Base-by-base conservation (phyloP, 306 rosid species). In the Sicyos edulis region DNA sequence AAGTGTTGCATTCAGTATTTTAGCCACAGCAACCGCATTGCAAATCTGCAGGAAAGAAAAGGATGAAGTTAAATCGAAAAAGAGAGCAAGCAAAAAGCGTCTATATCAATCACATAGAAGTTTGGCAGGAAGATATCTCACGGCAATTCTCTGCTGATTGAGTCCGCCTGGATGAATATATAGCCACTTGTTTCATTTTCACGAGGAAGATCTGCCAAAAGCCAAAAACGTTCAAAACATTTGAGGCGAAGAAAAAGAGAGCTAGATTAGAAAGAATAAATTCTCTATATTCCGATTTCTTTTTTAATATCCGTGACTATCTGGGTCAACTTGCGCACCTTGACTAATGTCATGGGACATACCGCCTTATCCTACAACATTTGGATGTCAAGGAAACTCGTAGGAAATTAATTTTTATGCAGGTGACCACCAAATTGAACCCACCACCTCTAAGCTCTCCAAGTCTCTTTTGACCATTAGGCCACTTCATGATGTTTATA, bases 21-120 rank as follows among this genome's bases (percentile, higher is more conserved):
- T 95, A 73, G 97, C 97, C 78, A 93, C 99, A 59, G 97, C 99
- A 81, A 95, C 97, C 8, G 97, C 97, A 85, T 95, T 95, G 87
- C 99, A 95, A 78, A 95, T 95, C 99, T 95, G 97, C 85, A 82
- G 50, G 61, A 75, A 74, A 80, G 59, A 54, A 54, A 45, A 34
- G 19, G 49, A 53, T 14, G 59, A 59, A 45, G n/a, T 14, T 12
- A 49, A 53, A 75, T 56, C 26, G 51, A 68, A 68, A 17, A 67
- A 17, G 21, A 17, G 64, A 52, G 34, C 3, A 37, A 13, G 29
- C 44, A 34, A 14, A 78, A 37, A 61, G 68, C 14, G 26, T 67
- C 34, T 44, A 19, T 2, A 13, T 12, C 10, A 47, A 73, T 63
- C 13, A 26, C 21, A 74, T 74, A 57, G 53, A 54, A 75, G 53